These are phyloP conservation scores for Castanopsis chinensis DNA, from an alignment of 306 rosid species.

Conservation along the genomic window DNA sequence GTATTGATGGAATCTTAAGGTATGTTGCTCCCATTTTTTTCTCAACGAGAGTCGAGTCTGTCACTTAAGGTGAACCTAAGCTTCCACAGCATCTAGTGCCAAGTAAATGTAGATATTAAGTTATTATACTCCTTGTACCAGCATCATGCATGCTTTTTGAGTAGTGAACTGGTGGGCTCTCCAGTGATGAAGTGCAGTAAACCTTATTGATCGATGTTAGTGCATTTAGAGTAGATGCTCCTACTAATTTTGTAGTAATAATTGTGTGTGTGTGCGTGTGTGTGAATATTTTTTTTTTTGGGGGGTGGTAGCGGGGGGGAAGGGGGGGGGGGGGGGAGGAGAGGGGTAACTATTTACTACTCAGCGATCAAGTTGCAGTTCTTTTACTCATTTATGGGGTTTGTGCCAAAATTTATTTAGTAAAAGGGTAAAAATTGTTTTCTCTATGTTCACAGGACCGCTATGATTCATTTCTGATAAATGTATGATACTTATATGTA, in stretches of 20 bases:
- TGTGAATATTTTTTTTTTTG: background rate
- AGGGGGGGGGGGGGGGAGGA: background rate
- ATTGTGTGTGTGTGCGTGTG: background rate
- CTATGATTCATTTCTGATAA: background rate
- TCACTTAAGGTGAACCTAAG: background rate
- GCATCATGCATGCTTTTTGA: background rate
- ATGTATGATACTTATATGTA: background rate
- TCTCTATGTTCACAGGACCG: background rate
- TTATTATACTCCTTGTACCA: background rate
- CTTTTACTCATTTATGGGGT: background rate
- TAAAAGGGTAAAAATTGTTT: background rate
- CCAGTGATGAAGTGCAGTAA: background rate
- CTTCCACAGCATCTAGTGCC: background rate
- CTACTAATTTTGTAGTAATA: background rate
- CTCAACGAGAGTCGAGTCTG: background rate
- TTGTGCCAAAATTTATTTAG: background rate
- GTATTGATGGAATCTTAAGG: conserved; percentile 21
- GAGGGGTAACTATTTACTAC: background rate
- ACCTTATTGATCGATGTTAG: background rate
- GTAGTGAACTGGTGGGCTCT: background rate
- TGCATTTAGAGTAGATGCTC: background rate
- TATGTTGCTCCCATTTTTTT: background rate
- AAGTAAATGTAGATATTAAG: background rate
- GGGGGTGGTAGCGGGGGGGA: background rate
- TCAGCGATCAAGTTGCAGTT: background rate